Evolutionary conservation across 2,329 filamentous ascomycete genomes (phyloP), one percentile per base, ranked within the genome.

Genomic region (Talaromyces albobiverticillius): DNA sequence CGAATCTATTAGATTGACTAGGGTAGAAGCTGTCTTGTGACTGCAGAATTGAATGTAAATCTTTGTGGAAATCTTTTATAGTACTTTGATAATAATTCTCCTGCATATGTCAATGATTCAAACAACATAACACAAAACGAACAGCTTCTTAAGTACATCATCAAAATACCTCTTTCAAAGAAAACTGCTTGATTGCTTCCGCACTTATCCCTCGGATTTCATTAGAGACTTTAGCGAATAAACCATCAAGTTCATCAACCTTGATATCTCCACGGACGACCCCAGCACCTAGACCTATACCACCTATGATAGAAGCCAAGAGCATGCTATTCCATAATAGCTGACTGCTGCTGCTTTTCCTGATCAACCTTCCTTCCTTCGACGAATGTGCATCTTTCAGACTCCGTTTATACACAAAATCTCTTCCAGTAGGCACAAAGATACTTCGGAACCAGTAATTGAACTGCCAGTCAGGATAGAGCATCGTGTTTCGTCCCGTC

Each of bases 381-480:
- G 48, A 32, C 6, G 40, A 13, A 8, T 6, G 22, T n/a, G 36
- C 48, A 25, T 42, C 45, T 31, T 52, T 51, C 26, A 26, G 32
- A 25, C 60, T 62, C 20, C 31, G 40, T 31, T 36, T 58, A 54
- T 69, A 72, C 4, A 66, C 56, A 53, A 78, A 73, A 41, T 78
- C 74, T 2, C 57, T 54, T 61, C 63, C 57, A 13, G 57, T 71
- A 1, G 64, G 62, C 38, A 75, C 67, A 51, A 79, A 79, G 1
- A 81, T 59, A 51, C 75, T 80, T 13, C 78, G 62, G 16, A 72
- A 51, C 76, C 78, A 81, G 55, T 73, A 80, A 49, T 68, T 65
- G 53, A 72, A 79, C 61, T 80, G 77, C 70, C 74, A 80, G 46
- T 79, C 76, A 0, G 78, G 79, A 58, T 79, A 82, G 70, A 81